These are phyloP conservation scores for Calycina herbarum DNA, from an alignment of 2,329 filamentous ascomycete genomes.

Conservation along the genomic window DNA sequence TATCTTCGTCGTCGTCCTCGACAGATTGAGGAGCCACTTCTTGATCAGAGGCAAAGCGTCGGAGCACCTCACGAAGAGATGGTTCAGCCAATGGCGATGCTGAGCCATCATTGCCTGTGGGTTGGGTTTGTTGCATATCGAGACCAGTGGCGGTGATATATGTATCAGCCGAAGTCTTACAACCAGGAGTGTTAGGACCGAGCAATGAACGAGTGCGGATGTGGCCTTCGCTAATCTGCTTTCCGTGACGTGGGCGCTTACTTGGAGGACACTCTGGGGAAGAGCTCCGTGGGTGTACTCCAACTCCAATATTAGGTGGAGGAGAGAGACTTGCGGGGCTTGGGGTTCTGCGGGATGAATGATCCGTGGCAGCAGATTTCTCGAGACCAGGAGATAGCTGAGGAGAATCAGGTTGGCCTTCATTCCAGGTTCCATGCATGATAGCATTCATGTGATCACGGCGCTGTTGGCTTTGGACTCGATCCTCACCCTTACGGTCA, in stretches of 20 bases:
- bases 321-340: constrained; percentile 16
- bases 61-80: constrained; percentile 9
- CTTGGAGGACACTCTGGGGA: constrained; percentile 26
- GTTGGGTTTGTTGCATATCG: neutral
- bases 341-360: constrained; percentile 16
- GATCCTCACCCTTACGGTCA: constrained; percentile 34
- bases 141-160: constrained; percentile 19
- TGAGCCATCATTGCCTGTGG: constrained; percentile 32
- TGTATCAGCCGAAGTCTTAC: constrained; percentile 27
- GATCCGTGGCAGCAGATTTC: constrained; percentile 18
- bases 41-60: constrained; percentile 23
- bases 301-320: constrained; percentile 11
- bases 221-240: constrained; percentile 28
- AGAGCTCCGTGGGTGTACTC: constrained; percentile 18
- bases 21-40: constrained; percentile 24
- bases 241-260: constrained; percentile 33
- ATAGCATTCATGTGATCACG: constrained; percentile 56
- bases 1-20: constrained; percentile 48
- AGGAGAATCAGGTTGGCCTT: constrained; percentile 62
- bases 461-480: constrained; percentile 34
- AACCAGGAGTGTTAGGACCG: constrained; percentile 22
- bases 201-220: constrained; percentile 34
- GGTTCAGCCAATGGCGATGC: constrained; percentile 24
- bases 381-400: constrained; percentile 30
- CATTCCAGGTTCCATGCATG: constrained; percentile 59